Percentiles rank a stretch among this genome's conserved stretches.
phyloP scores from a whole-genome alignment of 2,329 filamentous ascomycete genomes.

The Camillea tinctor region DNA sequence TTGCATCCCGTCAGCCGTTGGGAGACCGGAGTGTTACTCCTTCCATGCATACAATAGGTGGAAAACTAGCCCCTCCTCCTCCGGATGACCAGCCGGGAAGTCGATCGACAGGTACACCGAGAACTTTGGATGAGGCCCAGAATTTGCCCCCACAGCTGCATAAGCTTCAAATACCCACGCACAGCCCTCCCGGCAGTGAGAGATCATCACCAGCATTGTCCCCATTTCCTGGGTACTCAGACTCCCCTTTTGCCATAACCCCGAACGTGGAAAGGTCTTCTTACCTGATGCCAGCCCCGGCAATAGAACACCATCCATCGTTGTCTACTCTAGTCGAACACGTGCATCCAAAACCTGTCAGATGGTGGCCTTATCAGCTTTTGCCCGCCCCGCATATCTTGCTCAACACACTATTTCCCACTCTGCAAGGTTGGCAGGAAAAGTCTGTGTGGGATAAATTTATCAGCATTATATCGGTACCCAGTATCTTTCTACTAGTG shows the following conservation, averaged over 20 bases:
- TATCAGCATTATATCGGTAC: constrained; percentile 78
- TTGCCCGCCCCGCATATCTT: constrained; percentile 73
- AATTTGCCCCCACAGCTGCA: constrained; percentile 31
- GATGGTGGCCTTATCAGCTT: constrained; percentile 79
- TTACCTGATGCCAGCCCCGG: constrained; percentile 54
- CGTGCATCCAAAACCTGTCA: constrained; percentile 48
- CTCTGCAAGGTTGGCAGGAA: constrained; percentile 74
- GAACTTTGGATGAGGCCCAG: constrained; percentile 12
- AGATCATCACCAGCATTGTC: constrained; percentile 49
- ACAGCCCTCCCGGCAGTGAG: constrained; percentile 43
- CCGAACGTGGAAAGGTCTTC: constrained; percentile 45
- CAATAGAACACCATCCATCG: constrained; percentile 43
- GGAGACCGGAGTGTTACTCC: constrained; percentile 25
- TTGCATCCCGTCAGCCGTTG: constrained; percentile 40
- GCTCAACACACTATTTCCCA: constrained; percentile 78
- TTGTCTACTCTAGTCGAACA: constrained; percentile 44
- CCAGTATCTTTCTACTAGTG: constrained; percentile 85
- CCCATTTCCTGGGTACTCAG: constrained; percentile 68
- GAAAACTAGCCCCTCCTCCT: constrained; percentile 35
- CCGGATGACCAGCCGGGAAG: constrained; percentile 15
- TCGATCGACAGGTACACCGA: constrained; percentile 15
- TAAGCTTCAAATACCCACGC: constrained; percentile 48
- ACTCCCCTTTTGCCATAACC: constrained; percentile 50
- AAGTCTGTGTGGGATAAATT: constrained; percentile 85
- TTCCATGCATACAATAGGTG: constrained; percentile 29